Conservation (phyloP, 495 filamentous ascomycete species). For the Poronia punctata region DNA sequence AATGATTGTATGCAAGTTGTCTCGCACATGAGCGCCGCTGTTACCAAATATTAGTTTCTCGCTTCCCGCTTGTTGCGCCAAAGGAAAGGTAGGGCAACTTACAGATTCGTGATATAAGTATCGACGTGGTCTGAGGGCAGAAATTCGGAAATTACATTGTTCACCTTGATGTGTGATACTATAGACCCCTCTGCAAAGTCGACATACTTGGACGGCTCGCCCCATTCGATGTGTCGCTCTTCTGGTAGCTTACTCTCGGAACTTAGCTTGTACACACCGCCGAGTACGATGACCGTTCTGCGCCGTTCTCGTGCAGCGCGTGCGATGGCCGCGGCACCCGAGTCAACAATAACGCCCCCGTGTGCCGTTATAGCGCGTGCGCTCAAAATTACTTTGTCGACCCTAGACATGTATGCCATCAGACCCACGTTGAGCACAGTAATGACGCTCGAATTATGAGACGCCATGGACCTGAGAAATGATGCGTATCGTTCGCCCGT, state of each 20-base stretch:
- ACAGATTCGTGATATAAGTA: slow-evolving; percentile 91
- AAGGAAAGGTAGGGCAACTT: slow-evolving; percentile 34
- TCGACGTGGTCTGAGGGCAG: slow-evolving; percentile 75
- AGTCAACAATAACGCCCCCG: slow-evolving; percentile 72
- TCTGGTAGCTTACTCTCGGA: slow-evolving; percentile 69
- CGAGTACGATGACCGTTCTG: slow-evolving; percentile 76
- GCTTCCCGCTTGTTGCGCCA: background rate
- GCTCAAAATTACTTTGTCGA: slow-evolving; percentile 88
- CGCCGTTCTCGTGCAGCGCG: slow-evolving; percentile 72
- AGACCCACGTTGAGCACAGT: slow-evolving; percentile 76
- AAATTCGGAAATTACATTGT: slow-evolving; percentile 77
- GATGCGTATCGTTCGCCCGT: slow-evolving; percentile 30
- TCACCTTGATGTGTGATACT: slow-evolving; percentile 68
- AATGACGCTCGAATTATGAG: slow-evolving; percentile 71
- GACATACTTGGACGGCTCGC: slow-evolving; percentile 66
- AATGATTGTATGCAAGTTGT: slow-evolving; percentile 74
- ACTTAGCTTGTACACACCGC: slow-evolving; percentile 83
- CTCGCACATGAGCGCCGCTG: slow-evolving; percentile 73
- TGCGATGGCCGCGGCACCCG: slow-evolving; percentile 71
- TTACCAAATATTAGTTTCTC: slow-evolving; percentile 21
- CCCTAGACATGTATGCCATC: slow-evolving; percentile 84
- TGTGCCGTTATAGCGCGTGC: slow-evolving; percentile 82
- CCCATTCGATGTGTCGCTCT: slow-evolving; percentile 72
- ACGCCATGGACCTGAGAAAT: slow-evolving; percentile 69
- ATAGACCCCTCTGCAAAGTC: slow-evolving; percentile 66